Evolutionary conservation across 352 stramenopile species (phyloP), one percentile per base, ranked within the genome.

Genomic region (Halophytophthora batemanensis): DNA sequence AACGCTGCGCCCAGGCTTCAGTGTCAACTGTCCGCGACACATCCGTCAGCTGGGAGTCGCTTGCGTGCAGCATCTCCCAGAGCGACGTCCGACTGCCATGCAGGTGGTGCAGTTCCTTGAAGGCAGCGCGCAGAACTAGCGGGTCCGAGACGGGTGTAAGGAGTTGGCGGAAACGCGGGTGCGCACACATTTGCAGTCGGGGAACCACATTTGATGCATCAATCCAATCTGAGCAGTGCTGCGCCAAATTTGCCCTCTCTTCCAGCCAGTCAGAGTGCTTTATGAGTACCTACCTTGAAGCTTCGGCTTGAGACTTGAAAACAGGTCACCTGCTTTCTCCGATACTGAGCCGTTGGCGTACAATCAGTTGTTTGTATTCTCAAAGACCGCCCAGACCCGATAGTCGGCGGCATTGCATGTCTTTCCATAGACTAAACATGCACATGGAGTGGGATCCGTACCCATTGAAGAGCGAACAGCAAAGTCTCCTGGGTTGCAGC

Each of bases 1-100:
- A n/a, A n/a, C n/a, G n/a, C 47, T 83, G 18, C 69, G 72, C 35
- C 71, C 71, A 34, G 69, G 38, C 19, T 83, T 83, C 50, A 73
- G 39, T 3, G 45, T 43, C 2, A 31, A 65, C 6, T 88, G 72
- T 33, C 75, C 77, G 12, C 38, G 48, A 2, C 71, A 61, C 18
- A 76, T 82, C 34, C 60, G 50, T 15, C 60, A 76, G 11, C 50
- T 80, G 0, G 69, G 63, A 3, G 58, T 61, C 15, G 50, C 53
- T 4, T 82, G 72, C 17, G 66, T 74, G 11, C 53, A 82, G 23
- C 61, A 70, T 17, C 56, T 80, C 41, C 66, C 72, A 0, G 43
- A 45, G 14, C 52, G 57, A 17, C 63, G 72, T 17, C 72, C 71
- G 7, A 64, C 64, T 3, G 69, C 63, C 0, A 53, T 61, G 23